phyloP scores from a whole-genome alignment of 2,329 filamentous ascomycete species.

The Didymella exigua region DNA sequence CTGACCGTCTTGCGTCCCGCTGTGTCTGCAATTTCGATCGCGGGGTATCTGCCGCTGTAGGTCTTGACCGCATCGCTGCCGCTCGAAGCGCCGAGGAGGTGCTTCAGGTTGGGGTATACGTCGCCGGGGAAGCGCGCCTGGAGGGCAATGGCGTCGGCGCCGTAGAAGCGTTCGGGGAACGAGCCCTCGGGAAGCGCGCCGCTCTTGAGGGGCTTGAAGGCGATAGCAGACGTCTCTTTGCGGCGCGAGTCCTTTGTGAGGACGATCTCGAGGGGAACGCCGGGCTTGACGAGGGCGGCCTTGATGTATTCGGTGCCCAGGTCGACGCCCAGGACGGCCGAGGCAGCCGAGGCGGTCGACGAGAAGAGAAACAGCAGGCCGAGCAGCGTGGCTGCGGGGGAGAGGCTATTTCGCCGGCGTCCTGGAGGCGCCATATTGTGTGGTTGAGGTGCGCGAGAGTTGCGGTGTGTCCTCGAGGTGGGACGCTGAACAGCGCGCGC shows the following conservation, averaged over 20 bases:
- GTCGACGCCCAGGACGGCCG: conserved; percentile 89
- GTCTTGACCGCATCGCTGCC: conserved; percentile 66
- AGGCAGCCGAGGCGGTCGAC: conserved; percentile 64
- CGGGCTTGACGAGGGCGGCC: conserved; percentile 92
- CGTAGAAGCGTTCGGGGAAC: conserved; percentile 90
- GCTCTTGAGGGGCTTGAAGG: conserved; percentile 84
- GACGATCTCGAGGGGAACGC: conserved; percentile 96
- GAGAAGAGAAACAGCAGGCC: conserved; percentile 61
- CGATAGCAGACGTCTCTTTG: conserved; percentile 89
- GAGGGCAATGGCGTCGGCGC: conserved; percentile 87
- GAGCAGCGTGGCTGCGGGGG: conserved; percentile 56
- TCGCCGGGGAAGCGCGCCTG: conserved; percentile 87
- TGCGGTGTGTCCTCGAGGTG: conserved; percentile 4
- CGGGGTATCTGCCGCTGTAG: conserved; percentile 79
- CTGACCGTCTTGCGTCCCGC: conserved; percentile 69
- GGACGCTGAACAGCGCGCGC: background rate
- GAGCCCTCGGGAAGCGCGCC: conserved; percentile 60
- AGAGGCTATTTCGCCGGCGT: conserved; percentile 47
- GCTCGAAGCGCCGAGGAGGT: conserved; percentile 74
- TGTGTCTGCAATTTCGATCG: conserved; percentile 68
- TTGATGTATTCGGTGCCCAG: conserved; percentile 97
- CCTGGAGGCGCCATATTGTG: conserved; percentile 56
- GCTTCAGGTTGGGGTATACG: conserved; percentile 93
- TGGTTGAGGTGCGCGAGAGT: conserved; percentile 16
- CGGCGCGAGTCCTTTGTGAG: conserved; percentile 96